Evolutionary conservation across 148 eudicot species (phyloP), one percentile per base, ranked within the genome.

Genomic region (Silene conica): DNA sequence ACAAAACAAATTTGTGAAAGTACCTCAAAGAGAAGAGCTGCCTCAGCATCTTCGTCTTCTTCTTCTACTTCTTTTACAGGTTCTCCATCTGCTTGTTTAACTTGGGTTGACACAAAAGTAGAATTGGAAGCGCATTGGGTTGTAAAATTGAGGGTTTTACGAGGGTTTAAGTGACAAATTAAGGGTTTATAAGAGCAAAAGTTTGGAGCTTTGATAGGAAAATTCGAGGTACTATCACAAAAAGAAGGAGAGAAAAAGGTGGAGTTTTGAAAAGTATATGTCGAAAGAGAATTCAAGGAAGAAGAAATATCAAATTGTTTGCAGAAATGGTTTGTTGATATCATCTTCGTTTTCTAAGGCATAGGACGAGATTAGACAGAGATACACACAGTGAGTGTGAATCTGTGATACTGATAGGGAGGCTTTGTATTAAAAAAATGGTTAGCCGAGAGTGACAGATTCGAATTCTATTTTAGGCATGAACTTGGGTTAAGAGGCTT

Each of bases 21-120:
- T 43, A 86, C 89, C 89, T 83, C 83, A 69, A 86, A 86, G 1
- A 82, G 76, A 67, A 66, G 79, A 67, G 73, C 25, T 8, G 86
- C 73, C 58, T 81, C 82, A 65, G 71, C 55, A 50, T 85, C 88
- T 15, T 83, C 80, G 0, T 50, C 55, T 11, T 50, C 55, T 50
- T 50, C 55, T 60, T 67, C 71, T 72, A 74, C 83, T 28, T 61
- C 74, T 23, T 63, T 74, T 20, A 1, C 63, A 38, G 20, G 50
- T 22, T 50, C 48, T 14, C 2, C 68, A 46, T 28, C 76, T 2
- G 41, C 52, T 31, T 48, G 62, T 45, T 71, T 26, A 23, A 11
- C 79, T 38, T 38, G 70, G 18, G 28, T 61, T 2, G 78, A 41
- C 23, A 23, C 56, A 5, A 23, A 57, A 75, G 55, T 67, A 12